A percentile compares a stretch with the other conserved stretches of the same genome.
phyloP scores from a whole-genome alignment of 495 filamentous ascomycete species.

The Talaromyces adpressus region DNA sequence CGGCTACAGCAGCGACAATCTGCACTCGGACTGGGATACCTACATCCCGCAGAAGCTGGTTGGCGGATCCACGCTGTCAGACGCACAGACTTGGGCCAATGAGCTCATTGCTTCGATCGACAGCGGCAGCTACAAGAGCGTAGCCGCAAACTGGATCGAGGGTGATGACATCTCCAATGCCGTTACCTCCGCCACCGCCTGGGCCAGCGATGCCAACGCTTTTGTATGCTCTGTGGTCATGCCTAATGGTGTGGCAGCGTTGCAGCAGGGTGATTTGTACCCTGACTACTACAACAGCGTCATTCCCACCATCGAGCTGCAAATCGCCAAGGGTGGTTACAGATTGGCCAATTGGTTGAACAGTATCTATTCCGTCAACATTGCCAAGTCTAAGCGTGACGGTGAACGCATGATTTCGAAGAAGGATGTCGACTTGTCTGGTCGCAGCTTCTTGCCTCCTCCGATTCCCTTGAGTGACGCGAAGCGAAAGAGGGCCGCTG shows the following conservation, averaged over 20 bases:
- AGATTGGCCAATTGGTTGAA: slow-evolving; percentile 58
- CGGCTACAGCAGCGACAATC: slow-evolving; percentile 29
- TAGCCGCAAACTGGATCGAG: not conserved
- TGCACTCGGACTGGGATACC: slow-evolving; percentile 61
- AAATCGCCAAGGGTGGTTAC: slow-evolving; percentile 73
- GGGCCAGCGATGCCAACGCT: slow-evolving; percentile 53
- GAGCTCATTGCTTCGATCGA: not conserved
- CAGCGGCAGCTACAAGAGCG: not conserved
- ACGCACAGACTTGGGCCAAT: slow-evolving; percentile 1
- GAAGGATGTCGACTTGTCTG: not conserved
- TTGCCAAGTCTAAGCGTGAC: not conserved
- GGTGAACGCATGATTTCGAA: not conserved
- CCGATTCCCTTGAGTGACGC: not conserved
- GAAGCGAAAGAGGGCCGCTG: not conserved
- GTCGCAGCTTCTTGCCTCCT: slow-evolving; percentile 1
- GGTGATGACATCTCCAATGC: slow-evolving; percentile 2
- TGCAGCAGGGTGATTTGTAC: slow-evolving; percentile 38
- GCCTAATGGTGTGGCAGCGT: slow-evolving; percentile 35
- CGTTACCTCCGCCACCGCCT: slow-evolving; percentile 34
- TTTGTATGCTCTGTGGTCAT: slow-evolving; percentile 50
- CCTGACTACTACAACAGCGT: slow-evolving; percentile 59
- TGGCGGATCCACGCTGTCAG: slow-evolving; percentile 17
- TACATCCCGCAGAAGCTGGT: slow-evolving; percentile 52
- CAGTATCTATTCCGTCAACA: slow-evolving; percentile 23
- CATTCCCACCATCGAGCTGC: slow-evolving; percentile 56